Percentiles rank a stretch among this genome's conserved stretches.
Conservation (phyloP, 371 early-diverging fungal genomes). For the Mortierella sp. region DNA sequence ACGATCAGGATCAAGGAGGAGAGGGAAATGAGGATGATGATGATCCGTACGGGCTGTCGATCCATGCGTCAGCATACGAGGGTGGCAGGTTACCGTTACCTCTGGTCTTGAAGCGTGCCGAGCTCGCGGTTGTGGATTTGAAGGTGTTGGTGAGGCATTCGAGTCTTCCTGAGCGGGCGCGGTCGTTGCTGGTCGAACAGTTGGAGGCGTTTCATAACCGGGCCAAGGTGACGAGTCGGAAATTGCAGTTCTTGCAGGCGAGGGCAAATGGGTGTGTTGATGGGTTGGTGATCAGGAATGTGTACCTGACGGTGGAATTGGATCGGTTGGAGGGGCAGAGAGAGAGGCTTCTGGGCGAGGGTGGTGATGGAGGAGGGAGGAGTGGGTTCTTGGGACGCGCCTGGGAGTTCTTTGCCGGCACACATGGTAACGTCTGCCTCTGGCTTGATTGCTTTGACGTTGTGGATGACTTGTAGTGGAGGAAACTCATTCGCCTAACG, state of each 20-base stretch:
- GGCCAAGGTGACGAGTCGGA: conserved; percentile 28
- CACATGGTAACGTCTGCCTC: conserved; percentile 18
- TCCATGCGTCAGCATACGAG: not conserved
- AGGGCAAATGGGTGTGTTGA: conserved; percentile 45
- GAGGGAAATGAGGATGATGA: conserved; percentile 11
- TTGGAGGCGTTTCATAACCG: conserved; percentile 30
- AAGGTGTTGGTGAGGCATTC: conserved; percentile 43
- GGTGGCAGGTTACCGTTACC: conserved; percentile 25
- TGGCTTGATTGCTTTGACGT: too few relatives aligned
- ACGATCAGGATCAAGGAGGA: not conserved
- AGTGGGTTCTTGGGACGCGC: conserved; percentile 1
- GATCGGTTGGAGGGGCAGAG: conserved; percentile 35
- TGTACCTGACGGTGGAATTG: conserved; percentile 31
- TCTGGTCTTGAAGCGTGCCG: conserved; percentile 30
- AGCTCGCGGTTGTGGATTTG: conserved; percentile 43
- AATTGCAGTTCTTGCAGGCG: conserved; percentile 39
- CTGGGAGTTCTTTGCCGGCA: conserved; percentile 15
- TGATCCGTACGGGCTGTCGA: conserved; percentile 26
- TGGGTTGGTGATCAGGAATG: conserved; percentile 42
- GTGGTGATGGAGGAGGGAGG: not conserved
- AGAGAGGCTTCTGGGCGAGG: not conserved
- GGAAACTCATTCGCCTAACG: too few relatives aligned
- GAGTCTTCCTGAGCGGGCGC: conserved; percentile 10
- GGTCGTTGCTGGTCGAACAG: conserved; percentile 16
- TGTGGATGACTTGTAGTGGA: too few relatives aligned